A percentile compares a stretch with the other conserved stretches of the same genome.
Evolutionary conservation across 345 rosid genomes (phyloP).

Genomic region (Toxicodendron radicans): DNA sequence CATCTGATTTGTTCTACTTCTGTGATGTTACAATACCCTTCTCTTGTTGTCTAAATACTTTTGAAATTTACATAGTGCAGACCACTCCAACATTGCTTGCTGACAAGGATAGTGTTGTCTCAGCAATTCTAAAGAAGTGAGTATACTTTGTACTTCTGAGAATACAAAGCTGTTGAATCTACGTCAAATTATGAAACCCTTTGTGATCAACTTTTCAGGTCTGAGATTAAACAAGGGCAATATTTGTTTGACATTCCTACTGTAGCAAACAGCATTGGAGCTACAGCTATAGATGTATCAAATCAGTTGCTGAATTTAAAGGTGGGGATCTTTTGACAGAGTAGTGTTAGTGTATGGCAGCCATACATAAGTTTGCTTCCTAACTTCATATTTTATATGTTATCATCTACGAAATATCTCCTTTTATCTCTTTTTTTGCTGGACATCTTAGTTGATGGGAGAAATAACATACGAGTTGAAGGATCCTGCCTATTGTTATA

Average conservation of each 20-base stretch:
- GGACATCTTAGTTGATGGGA: constrained; percentile 58
- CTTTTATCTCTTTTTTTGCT: constrained; percentile 23
- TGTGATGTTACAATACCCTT: constrained; percentile 3
- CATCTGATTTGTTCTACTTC: not conserved
- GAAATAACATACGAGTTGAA: constrained; percentile 81
- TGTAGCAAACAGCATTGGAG: constrained; percentile 56
- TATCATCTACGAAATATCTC: not conserved
- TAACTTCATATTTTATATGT: not conserved
- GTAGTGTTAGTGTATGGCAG: not conserved
- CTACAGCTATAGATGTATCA: constrained; percentile 53
- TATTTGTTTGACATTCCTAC: constrained; percentile 65
- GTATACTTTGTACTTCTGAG: constrained; percentile 12
- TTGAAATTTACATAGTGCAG: constrained; percentile 47
- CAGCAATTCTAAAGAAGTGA: constrained; percentile 78
- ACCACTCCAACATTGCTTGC: constrained; percentile 71
- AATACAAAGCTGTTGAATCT: constrained; percentile 8
- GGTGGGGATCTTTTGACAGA: constrained; percentile 39
- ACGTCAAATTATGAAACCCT: constrained; percentile 7
- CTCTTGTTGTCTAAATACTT: constrained; percentile 26
- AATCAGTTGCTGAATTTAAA: constrained; percentile 69
- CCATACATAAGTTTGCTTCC: not conserved
- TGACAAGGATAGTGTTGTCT: constrained; percentile 58
- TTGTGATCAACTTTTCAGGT: constrained; percentile 41
- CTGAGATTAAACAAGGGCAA: constrained; percentile 68
- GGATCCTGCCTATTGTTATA: constrained; percentile 81